A percentile compares a stretch with the other conserved stretches of the same genome.
phyloP scores from a whole-genome alignment of 1,284 basidiomycete genomes.

The Sphaerobolus stellatus region DNA sequence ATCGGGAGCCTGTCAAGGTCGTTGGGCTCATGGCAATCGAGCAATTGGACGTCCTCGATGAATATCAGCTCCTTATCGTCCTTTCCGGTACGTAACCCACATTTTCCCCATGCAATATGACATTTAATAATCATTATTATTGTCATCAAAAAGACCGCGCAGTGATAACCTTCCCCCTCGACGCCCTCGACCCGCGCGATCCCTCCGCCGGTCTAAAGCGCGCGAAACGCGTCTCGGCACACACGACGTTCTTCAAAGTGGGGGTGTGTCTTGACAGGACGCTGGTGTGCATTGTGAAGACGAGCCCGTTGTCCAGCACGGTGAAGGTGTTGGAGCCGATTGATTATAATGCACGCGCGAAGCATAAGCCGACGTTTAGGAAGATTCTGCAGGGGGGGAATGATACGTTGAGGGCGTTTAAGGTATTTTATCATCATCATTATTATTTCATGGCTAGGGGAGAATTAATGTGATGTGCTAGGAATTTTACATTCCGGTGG shows the following conservation, averaged over 20 bases:
- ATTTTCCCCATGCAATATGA: background rate
- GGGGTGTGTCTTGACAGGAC: slow-evolving; percentile 91
- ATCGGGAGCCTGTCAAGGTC: slow-evolving; percentile 87
- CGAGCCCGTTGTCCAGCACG: slow-evolving; percentile 90
- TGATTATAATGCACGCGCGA: slow-evolving; percentile 81
- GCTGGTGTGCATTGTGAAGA: slow-evolving; percentile 98
- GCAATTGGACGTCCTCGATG: slow-evolving; percentile 96
- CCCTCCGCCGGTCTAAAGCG: slow-evolving; percentile 90
- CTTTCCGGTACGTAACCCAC: slow-evolving; percentile 67
- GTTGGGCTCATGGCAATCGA: slow-evolving; percentile 87
- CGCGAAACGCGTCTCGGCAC: slow-evolving; percentile 92
- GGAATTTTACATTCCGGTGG: slow-evolving; percentile 99
- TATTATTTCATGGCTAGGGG: background rate
- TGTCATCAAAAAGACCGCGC: slow-evolving; percentile 66
- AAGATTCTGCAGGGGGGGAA: slow-evolving; percentile 93
- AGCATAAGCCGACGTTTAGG: slow-evolving; percentile 90
- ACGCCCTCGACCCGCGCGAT: slow-evolving; percentile 88
- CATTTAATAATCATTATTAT: slow-evolving; percentile 14
- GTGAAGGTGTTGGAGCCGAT: slow-evolving; percentile 98
- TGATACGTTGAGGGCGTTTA: slow-evolving; percentile 92
- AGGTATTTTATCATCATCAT: slow-evolving; percentile 49
- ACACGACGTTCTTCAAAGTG: slow-evolving; percentile 98
- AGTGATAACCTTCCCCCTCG: slow-evolving; percentile 95
- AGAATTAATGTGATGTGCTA: slow-evolving; percentile 31
- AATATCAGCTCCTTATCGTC: slow-evolving; percentile 94